Evolutionary conservation across 2,329 filamentous ascomycete genomes (phyloP).

Genomic region (Acrocalymma vagum): DNA sequence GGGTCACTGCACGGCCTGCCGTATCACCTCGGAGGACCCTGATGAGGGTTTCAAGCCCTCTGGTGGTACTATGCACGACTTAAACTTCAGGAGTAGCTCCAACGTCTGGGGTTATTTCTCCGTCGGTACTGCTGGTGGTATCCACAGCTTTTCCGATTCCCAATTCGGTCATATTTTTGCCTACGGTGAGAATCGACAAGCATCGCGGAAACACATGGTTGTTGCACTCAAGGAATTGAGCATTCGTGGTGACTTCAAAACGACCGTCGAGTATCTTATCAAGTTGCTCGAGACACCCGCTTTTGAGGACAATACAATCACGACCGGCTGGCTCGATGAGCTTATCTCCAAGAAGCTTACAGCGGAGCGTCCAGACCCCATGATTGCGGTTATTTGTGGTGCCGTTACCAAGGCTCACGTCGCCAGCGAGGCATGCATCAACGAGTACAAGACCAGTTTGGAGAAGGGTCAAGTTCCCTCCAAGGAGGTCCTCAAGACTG

Average conservation of each 20-base stretch:
- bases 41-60: slow-evolving; percentile 99
- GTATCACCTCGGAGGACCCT: slow-evolving; percentile 98
- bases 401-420: slow-evolving; percentile 94
- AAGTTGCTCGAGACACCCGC: slow-evolving; percentile 98
- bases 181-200: slow-evolving; percentile 95
- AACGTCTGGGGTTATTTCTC: slow-evolving; percentile 99
- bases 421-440: slow-evolving; percentile 87
- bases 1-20: slow-evolving; percentile 96
- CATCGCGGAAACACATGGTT: slow-evolving; percentile 98
- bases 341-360: slow-evolving; percentile 98
- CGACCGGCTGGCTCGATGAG: slow-evolving; percentile 98
- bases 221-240: slow-evolving; percentile 97
- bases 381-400: slow-evolving; percentile 93
- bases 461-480: slow-evolving; percentile 98
- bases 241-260: slow-evolving; percentile 99
- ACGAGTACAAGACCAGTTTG: slow-evolving; percentile 85
- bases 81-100: slow-evolving; percentile 98
- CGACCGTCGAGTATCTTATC: slow-evolving; percentile 98
- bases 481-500: slow-evolving; percentile 96
- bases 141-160: slow-evolving; percentile 98
- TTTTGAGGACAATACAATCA: slow-evolving; percentile 99
- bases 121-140: slow-evolving; percentile 93
- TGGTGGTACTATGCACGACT: slow-evolving; percentile 97
- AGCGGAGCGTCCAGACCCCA: slow-evolving; percentile 91
- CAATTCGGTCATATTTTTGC: slow-evolving; percentile 99